Conservation (phyloP, 2,329 filamentous ascomycete genomes). For the Lachnum nothofagi region DNA sequence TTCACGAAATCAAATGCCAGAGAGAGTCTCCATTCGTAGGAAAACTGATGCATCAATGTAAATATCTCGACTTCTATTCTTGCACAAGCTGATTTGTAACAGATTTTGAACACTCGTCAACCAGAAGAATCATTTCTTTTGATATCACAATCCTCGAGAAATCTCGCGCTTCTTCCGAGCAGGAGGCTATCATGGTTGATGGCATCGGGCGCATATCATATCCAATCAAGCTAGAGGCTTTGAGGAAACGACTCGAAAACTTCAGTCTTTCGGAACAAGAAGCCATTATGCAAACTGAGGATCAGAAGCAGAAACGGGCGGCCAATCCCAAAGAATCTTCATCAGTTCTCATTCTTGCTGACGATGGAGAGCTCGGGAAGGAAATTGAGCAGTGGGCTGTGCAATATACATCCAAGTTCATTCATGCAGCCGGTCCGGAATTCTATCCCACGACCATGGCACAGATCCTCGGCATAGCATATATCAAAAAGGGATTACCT, state of each 20-base stretch:
- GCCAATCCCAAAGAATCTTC: neutral
- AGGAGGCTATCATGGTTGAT: constrained; percentile 19
- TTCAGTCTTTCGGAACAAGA: constrained; percentile 12
- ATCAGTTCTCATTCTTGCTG: constrained; percentile 17
- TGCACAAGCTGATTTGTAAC: neutral
- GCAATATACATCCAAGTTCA: constrained; percentile 24
- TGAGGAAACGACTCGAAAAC: constrained; percentile 6
- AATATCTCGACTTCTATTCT: neutral
- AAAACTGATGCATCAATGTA: constrained; percentile 23
- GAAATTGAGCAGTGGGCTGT: constrained; percentile 27
- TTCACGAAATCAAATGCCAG: constrained; percentile 26
- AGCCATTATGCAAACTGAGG: constrained; percentile 7
- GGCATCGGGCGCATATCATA: constrained; percentile 21
- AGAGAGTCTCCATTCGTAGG: constrained; percentile 24
- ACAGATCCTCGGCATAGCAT: constrained; percentile 23
- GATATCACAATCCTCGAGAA: constrained; percentile 5
- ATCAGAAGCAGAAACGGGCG: neutral
- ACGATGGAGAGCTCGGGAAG: constrained; percentile 6
- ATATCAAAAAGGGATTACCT: constrained; percentile 23
- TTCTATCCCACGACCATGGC: constrained; percentile 23
- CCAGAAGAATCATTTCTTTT: constrained; percentile 21
- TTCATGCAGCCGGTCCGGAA: constrained; percentile 21
- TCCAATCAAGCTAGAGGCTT: constrained; percentile 14
- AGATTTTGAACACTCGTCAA: constrained; percentile 25
- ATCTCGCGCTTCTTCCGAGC: neutral